These are phyloP conservation scores for Coemansia sp. DNA, from an alignment of 192 early-diverging fungal genomes.

Conservation along the genomic window DNA sequence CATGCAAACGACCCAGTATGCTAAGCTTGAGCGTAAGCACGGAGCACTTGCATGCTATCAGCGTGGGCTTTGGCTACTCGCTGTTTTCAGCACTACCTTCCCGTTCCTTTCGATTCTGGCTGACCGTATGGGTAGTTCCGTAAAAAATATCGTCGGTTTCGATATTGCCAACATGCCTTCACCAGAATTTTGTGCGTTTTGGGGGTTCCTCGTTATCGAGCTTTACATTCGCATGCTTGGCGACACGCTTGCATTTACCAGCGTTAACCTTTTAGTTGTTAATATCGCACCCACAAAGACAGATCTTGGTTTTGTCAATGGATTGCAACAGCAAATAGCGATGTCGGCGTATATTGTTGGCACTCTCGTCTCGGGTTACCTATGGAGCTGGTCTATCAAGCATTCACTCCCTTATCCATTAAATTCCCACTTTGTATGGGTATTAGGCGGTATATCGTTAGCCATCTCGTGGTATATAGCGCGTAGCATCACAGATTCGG, in stretches of 20 bases:
- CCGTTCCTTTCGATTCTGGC: background rate
- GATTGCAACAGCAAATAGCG: constrained; percentile 27
- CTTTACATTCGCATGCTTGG: constrained; percentile 26
- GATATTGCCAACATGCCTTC: constrained; percentile 29
- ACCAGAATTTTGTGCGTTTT: constrained; percentile 16
- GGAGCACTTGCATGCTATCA: constrained; percentile 1
- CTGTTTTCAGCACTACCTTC: background rate
- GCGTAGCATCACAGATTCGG: background rate
- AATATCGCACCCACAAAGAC: constrained; percentile 32
- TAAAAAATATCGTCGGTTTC: background rate
- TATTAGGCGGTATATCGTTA: background rate
- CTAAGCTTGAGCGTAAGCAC: background rate
- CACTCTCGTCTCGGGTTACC: constrained; percentile 18
- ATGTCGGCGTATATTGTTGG: constrained; percentile 18
- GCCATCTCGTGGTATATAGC: background rate
- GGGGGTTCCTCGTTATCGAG: constrained; percentile 20
- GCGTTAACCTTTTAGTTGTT: no score
- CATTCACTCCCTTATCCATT: constrained; percentile 33
- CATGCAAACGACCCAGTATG: background rate
- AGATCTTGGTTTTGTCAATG: constrained; percentile 36
- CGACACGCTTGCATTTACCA: constrained; percentile 29
- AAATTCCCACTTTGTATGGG: constrained; percentile 45
- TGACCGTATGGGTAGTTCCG: background rate
- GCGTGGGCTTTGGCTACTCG: background rate
- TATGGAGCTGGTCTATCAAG: constrained; percentile 41